Base-by-base conservation (phyloP, 371 early-diverging fungal genomes). In the Syncephalastrum sp. region DNA sequence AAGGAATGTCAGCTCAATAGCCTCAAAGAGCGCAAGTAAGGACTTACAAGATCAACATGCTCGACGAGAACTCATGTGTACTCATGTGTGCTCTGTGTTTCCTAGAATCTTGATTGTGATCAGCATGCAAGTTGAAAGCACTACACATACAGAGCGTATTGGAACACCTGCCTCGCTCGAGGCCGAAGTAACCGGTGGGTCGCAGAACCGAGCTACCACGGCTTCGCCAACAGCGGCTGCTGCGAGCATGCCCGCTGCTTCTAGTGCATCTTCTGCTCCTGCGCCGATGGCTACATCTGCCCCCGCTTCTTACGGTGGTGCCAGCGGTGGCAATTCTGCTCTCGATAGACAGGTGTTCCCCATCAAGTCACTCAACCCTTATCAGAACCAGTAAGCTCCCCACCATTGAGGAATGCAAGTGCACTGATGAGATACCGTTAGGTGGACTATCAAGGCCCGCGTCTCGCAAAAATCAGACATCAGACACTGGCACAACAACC, bases 371-470 rank as follows among this genome's bases (percentile, higher is more conserved):
- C 68, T 92, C 42, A 89, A 81, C 53, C 93, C 91, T 23, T 93
- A 91, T 68, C 90, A 90, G 49, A 88, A 85, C 77, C 87, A 77
- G 85, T 85, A 70, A 1, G 48, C 17, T 15, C 17, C n/a, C 51
- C n/a, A 7, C 1, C 16, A 16, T 14, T 5, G 4, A 27, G 27
- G 15, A 47, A 4, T 14, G 21, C 29, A 13, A 23, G 6, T 16
- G 2, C 41, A 12, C n/a, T 33, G 41, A 29, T 47, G 13, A 14
- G 12, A 21, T 1, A 8, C 24, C 27, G 12, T 25, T 59, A 74
- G 84, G 63, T 96, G 96, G 96, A 94, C 93, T 10, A 96, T 98
- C 67, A 82, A 86, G 56, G 99, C 93, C 0, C 85, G 94, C 33
- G 91, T 93, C 15, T 82, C 88, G 17, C 74, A 82, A 53, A 98